Evolutionary conservation across 139 green algal species (phyloP), one percentile per base, ranked within the genome.

Genomic region (Yamagishiella unicocca): DNA sequence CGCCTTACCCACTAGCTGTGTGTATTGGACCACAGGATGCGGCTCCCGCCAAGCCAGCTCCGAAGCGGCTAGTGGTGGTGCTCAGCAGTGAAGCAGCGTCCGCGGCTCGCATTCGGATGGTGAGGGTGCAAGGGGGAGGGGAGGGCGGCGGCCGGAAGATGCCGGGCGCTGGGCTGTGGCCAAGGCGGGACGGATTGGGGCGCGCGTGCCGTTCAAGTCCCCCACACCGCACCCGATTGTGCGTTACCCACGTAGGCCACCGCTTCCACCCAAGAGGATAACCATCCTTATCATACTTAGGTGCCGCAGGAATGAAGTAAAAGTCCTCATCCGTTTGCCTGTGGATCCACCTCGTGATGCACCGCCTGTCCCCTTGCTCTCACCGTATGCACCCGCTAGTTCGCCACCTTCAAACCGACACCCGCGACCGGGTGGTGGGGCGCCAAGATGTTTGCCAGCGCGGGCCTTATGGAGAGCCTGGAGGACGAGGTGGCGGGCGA

Each of bases 361-460:
- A n/a, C n/a, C n/a, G n/a, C n/a, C 50, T 42, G 64, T 72, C n/a
- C 8, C 67, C 67, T 50, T 50, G 19, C 64, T 10, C 64, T 42
- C 6, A 38, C 38, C 38, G 46, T 24, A 46, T 50, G n/a, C 19
- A 25, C 4, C 55, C 66, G 31, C 84, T n/a, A 90, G 88, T 50
- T 79, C 9, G 35, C 67, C 4, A 71, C 76, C 4, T 95, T 95
- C 74, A 87, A 76, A 38, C 89, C 88, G 37, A 95, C 95, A 5
- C 85, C 88, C 7, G 3, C 75, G 6, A 84, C 66, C 10, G 95
- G 94, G 31, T 98, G 96, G 96, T 98, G 96, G 96, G 96, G 96
- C 25, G 92, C 90, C 40, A 92, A 86, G 42, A 89, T 89, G 55
- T 98, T 97, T 74, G 76, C 55, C 14, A 95, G 89, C 31, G 72